phyloP scores from a whole-genome alignment of 1,284 basidiomycete genomes.

The Schizophyllum commune region DNA sequence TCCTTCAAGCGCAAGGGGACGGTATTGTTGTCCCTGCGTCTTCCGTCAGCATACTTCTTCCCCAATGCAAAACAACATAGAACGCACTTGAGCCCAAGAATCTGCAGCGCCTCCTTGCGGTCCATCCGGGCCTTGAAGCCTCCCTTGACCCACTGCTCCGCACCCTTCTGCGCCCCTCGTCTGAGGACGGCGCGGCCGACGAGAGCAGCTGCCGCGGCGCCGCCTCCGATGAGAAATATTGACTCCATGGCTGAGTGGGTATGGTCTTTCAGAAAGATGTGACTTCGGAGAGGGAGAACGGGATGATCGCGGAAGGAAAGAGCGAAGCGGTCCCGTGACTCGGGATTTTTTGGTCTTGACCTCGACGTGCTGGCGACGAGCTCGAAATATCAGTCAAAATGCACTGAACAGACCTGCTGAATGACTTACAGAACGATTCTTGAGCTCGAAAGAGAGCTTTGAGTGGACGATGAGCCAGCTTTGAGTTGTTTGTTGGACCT shows the following conservation, averaged over 20 bases:
- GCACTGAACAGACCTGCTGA: neutral
- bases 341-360: neutral
- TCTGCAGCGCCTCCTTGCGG: conserved; percentile 83
- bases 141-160: conserved; percentile 86
- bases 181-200: conserved; percentile 65
- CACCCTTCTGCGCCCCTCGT: conserved; percentile 52
- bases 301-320: neutral
- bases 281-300: neutral
- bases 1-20: conserved; percentile 76
- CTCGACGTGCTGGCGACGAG: neutral
- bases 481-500: too few relatives aligned
- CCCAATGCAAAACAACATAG: too few relatives aligned
- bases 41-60: conserved; percentile 6
- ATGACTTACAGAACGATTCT: neutral
- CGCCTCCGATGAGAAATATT: conserved; percentile 68
- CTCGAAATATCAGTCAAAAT: neutral
- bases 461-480: too few relatives aligned
- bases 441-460: too few relatives aligned
- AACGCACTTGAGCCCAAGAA: conserved; percentile 90
- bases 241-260: conserved; percentile 49
- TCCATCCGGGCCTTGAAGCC: conserved; percentile 98
- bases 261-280: conserved; percentile 2
- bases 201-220: conserved; percentile 74
- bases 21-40: conserved; percentile 48
- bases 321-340: conserved; percentile 1